Conservation (phyloP, 2,329 filamentous ascomycete species). For the Mariannaea sp. region DNA sequence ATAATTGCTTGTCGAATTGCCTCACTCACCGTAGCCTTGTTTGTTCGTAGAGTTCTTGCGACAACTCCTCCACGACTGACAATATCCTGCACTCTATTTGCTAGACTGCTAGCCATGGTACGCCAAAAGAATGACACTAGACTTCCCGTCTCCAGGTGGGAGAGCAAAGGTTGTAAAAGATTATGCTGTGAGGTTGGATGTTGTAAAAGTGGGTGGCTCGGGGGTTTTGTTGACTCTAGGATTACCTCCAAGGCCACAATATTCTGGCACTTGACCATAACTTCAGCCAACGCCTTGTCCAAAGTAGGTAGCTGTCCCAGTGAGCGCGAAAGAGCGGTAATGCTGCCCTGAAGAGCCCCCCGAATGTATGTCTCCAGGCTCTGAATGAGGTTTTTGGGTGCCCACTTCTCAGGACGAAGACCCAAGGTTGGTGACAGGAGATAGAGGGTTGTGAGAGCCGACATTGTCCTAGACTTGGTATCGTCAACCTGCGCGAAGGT, state of each 20-base stretch:
- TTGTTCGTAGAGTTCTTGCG: constrained; percentile 77
- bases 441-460: constrained; percentile 77
- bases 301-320: constrained; percentile 80
- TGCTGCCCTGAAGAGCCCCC: constrained; percentile 76
- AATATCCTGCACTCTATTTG: constrained; percentile 81
- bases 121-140: constrained; percentile 94
- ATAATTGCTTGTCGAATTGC: constrained; percentile 84
- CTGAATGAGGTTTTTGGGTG: constrained; percentile 73
- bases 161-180: constrained; percentile 74
- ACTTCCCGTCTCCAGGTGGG: constrained; percentile 83
- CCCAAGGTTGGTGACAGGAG: constrained; percentile 73
- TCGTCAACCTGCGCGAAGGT: constrained; percentile 73
- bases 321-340: constrained; percentile 74
- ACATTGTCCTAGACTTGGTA: constrained; percentile 71
- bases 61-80: constrained; percentile 81
- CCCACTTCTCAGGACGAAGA: constrained; percentile 58
- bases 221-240: constrained; percentile 69
- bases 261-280: constrained; percentile 85
- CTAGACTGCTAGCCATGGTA: constrained; percentile 78
- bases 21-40: constrained; percentile 74
- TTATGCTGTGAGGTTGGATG: constrained; percentile 44
- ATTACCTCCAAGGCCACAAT: constrained; percentile 85
- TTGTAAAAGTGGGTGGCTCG: constrained; percentile 68
- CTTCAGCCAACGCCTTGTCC: constrained; percentile 80
- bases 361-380: constrained; percentile 83